Conservation (phyloP, 495 filamentous ascomycete species). For the Parathielavia hyrcaniae region DNA sequence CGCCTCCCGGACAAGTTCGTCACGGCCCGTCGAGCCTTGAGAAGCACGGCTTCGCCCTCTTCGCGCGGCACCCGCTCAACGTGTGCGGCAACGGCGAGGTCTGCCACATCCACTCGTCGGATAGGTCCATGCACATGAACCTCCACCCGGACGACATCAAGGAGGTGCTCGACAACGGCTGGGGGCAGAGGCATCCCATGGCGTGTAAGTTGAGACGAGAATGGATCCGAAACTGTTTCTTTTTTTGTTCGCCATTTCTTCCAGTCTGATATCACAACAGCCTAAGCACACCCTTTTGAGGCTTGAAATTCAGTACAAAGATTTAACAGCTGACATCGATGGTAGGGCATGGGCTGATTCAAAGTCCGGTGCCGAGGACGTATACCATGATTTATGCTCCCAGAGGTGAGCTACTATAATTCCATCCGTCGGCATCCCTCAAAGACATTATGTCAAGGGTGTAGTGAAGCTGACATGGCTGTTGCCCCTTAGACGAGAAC, state of each 20-base stretch:
- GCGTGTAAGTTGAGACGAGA: constrained; percentile 39
- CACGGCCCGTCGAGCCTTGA: constrained; percentile 69
- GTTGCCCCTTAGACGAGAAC: constrained; percentile 39
- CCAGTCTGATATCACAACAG: too few species aligned
- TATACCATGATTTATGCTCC: constrained; percentile 86
- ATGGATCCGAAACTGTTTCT: too few species aligned
- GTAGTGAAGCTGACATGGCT: not conserved
- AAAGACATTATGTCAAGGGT: not conserved
- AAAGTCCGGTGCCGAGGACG: constrained; percentile 55
- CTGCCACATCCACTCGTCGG: constrained; percentile 69
- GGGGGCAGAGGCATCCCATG: constrained; percentile 86
- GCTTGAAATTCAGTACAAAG: too few species aligned
- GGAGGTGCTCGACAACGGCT: constrained; percentile 69
- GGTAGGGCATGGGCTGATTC: constrained; percentile 36
- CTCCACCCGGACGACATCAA: constrained; percentile 74
- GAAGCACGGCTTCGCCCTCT: constrained; percentile 70
- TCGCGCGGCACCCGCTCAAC: constrained; percentile 54
- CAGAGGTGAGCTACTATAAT: constrained; percentile 33
- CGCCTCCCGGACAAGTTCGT: constrained; percentile 47
- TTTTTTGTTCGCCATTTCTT: too few species aligned
- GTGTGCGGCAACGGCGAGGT: constrained; percentile 68
- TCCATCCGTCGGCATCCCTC: not conserved
- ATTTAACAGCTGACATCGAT: not conserved
- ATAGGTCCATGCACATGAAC: constrained; percentile 69
- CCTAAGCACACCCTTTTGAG: too few species aligned